Evolutionary conservation across 805 yeast species (phyloP), one percentile per base, ranked within the genome.

Genomic region (Yamadazyma takamatsuzukensis): DNA sequence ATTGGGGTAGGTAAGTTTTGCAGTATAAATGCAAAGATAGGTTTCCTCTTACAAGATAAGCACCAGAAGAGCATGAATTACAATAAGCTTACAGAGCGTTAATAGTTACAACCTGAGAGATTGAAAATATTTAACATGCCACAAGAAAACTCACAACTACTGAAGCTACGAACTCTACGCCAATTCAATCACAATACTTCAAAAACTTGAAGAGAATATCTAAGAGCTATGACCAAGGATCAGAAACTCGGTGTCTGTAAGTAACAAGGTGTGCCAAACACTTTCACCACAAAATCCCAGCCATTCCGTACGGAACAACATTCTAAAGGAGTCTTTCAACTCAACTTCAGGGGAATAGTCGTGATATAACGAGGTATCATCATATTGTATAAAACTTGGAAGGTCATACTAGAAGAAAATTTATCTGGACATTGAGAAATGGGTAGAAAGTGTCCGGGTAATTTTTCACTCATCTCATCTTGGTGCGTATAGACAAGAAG

Each of bases 301-400:
- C 45, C 42, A 40, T 42, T 43, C 51, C 63, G 61, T 58, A 49
- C 47, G 65, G 52, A 41, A 33, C 36, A 41, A 47, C 48, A 45
- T 46, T 51, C 53, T 52, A 37, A 52, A 54, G 70, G 68, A 64
- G 54, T 59, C 61, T 33, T 46, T 17, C 29, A 44, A 61, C 68
- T 62, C 71, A 61, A 65, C 70, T 40, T 51, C 49, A 34, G 42
- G 71, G 72, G 70, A 57, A 56, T 50, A 51, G 70, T 64, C 54
- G 43, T 51, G 68, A 49, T 53, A 44, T 53, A 47, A 75, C 78
- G 69, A 72, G 75, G 59, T 61, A 68, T 74, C 80, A 74, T 74
- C 80, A 74, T 72, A 45, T 61, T 56, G 66, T 69, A 61, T 72
- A 70, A 73, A 74, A 74, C 78, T 74, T 74, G 76, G 80, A 76